These are phyloP conservation scores for Agrocybe praecox DNA, from an alignment of 768 basidiomycete species.

Conservation along the genomic window DNA sequence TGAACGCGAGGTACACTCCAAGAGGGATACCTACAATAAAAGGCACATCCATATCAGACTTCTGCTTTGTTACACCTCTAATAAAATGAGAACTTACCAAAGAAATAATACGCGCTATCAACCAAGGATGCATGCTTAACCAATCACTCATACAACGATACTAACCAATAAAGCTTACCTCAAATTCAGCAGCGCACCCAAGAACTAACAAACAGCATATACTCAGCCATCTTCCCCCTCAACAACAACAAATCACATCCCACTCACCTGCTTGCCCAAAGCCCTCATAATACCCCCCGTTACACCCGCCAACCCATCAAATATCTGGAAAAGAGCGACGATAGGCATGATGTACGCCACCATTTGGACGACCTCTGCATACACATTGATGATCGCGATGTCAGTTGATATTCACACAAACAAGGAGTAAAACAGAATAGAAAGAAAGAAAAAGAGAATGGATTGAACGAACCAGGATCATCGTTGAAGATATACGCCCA, in stretches of 20 bases:
- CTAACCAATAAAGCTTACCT: background rate
- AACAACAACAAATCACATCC: too few relatives aligned
- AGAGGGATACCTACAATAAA: constrained; percentile 69
- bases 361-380: constrained; percentile 51
- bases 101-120: too few relatives aligned
- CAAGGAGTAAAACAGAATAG: too few relatives aligned
- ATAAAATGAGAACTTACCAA: too few relatives aligned
- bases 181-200: background rate
- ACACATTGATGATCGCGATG: too few relatives aligned
- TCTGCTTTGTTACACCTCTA: too few relatives aligned
- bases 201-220: background rate
- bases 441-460: too few relatives aligned
- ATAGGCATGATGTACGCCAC: constrained; percentile 77
- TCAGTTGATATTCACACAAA: too few relatives aligned
- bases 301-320: constrained; percentile 75
- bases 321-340: constrained; percentile 81
- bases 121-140: too few relatives aligned
- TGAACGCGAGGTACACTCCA: constrained; percentile 78
- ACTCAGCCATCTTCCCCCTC: background rate
- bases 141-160: too few relatives aligned
- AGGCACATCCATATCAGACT: too few relatives aligned
- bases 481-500: constrained; percentile 80
- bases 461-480: constrained; percentile 47
- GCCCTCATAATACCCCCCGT: constrained; percentile 81
- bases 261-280: constrained; percentile 66